A percentile compares a stretch with the other conserved stretches of the same genome.
These are phyloP conservation scores for Xerocomus brunneocitrinus DNA, from an alignment of 768 basidiomycete genomes.

Conservation along the genomic window DNA sequence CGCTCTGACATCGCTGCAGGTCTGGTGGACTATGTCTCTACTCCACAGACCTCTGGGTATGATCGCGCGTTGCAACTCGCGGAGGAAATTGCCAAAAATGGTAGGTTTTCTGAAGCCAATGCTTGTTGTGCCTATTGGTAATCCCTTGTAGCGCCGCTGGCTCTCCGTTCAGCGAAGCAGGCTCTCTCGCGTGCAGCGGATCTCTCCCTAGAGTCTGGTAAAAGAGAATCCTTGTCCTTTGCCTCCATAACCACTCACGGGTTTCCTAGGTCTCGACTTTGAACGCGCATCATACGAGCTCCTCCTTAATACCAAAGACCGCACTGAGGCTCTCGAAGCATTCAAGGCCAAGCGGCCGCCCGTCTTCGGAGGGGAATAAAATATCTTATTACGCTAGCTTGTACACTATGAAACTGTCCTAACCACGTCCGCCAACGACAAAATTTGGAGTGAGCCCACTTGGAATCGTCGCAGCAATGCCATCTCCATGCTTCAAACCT, in stretches of 20 bases:
- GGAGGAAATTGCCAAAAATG: slow-evolving; percentile 59
- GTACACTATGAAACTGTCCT: slow-evolving; percentile 21
- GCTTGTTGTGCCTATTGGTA: neutral
- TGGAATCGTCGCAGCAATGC: slow-evolving; percentile 55
- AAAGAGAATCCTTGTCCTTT: neutral
- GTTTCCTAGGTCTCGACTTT: slow-evolving; percentile 72
- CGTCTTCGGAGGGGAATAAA: slow-evolving; percentile 73
- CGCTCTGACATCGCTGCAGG: slow-evolving; percentile 41
- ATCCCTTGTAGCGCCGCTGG: slow-evolving; percentile 62
- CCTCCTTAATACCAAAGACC: slow-evolving; percentile 69
- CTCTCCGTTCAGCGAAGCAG: slow-evolving; percentile 82
- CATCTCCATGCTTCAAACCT: slow-evolving; percentile 54
- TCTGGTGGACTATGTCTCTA: slow-evolving; percentile 76
- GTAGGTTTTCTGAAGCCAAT: slow-evolving; percentile 32
- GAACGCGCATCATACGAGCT: slow-evolving; percentile 83
- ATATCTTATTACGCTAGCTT: neutral
- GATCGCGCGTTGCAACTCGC: slow-evolving; percentile 73
- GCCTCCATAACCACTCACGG: neutral
- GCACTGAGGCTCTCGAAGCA: slow-evolving; percentile 78
- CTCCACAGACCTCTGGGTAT: slow-evolving; percentile 53
- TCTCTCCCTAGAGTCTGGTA: slow-evolving; percentile 72
- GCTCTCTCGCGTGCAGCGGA: slow-evolving; percentile 80
- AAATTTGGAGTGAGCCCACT: slow-evolving; percentile 55
- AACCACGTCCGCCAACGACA: slow-evolving; percentile 41
- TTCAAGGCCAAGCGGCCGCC: slow-evolving; percentile 83